These are phyloP conservation scores for Lindgomyces ingoldianus DNA, from an alignment of 495 filamentous ascomycete genomes.

Conservation along the genomic window DNA sequence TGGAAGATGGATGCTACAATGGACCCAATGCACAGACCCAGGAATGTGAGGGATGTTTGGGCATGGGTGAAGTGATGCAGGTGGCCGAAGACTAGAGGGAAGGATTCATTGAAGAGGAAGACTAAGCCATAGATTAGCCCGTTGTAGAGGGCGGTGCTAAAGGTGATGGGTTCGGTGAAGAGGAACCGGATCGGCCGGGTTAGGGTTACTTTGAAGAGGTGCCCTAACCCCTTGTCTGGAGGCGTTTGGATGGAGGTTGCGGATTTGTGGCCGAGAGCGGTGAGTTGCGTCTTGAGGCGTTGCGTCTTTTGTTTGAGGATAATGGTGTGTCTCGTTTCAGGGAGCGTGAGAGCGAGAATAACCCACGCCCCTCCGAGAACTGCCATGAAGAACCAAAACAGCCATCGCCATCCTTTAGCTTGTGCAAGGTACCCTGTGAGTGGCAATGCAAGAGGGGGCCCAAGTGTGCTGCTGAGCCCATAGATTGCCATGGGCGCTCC, in stretches of 20 bases:
- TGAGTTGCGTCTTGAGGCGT: conserved; percentile 44
- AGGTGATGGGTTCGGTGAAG: conserved; percentile 58
- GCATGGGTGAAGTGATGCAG: conserved; percentile 61
- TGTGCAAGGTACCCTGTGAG: conserved; percentile 6
- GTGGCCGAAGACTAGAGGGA: conserved; percentile 60
- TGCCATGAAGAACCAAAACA: conserved; percentile 16
- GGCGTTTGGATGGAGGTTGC: conserved; percentile 1
- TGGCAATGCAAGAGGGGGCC: conserved; percentile 7
- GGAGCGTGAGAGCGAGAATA: conserved; percentile 2
- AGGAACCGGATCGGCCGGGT: conserved; percentile 45
- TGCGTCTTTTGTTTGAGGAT: conserved; percentile 15
- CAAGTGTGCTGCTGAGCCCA: conserved; percentile 7
- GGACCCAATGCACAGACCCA: conserved; percentile 63
- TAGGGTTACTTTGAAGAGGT: conserved; percentile 43
- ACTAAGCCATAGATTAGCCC: conserved; percentile 66
- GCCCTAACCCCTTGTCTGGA: conserved; percentile 9
- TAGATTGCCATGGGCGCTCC: conserved; percentile 10
- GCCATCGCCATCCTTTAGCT: conserved; percentile 1
- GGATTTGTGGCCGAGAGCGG: conserved; percentile 40
- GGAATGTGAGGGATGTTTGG: conserved; percentile 63
- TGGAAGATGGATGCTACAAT: conserved; percentile 48
- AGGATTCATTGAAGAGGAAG: conserved; percentile 69
- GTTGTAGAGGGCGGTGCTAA: conserved; percentile 50
- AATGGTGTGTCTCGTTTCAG: conserved; percentile 11
- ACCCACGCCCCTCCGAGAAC: conserved; percentile 9